phyloP scores from a whole-genome alignment of 2,329 filamentous ascomycete genomes.

The Passalora sequoiae region DNA sequence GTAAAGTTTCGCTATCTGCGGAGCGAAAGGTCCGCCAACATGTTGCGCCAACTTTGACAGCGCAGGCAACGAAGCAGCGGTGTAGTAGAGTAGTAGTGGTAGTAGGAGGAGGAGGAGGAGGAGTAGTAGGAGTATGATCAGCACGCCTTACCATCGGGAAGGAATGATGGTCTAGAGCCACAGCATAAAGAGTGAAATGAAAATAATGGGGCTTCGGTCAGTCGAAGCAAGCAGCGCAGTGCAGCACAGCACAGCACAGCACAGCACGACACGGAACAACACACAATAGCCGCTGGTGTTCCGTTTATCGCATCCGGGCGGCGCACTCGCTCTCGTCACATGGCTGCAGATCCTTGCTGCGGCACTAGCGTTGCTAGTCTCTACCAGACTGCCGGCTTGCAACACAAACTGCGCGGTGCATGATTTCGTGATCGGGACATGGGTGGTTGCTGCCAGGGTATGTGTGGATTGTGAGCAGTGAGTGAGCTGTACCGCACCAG shows the following conservation, averaged over 20 bases:
- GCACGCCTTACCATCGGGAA: too few relatives aligned
- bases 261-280: too few relatives aligned
- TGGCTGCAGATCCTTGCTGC: constrained; percentile 6
- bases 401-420: not conserved
- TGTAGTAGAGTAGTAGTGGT: not conserved
- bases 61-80: not conserved
- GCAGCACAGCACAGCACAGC: too few relatives aligned
- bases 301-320: constrained; percentile 6
- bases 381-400: constrained; percentile 5
- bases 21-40: too few relatives aligned
- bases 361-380: not conserved
- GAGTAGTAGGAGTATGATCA: too few relatives aligned
- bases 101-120: not conserved
- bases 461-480: not conserved
- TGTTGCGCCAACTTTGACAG: too few relatives aligned
- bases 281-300: too few relatives aligned
- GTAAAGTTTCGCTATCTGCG: not conserved
- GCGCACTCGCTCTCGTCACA: too few relatives aligned
- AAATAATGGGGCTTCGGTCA: not conserved
- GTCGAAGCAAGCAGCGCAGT: too few relatives aligned
- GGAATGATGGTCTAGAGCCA: too few relatives aligned
- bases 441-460: constrained; percentile 1
- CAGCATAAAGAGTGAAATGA: too few relatives aligned
- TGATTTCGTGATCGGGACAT: constrained; percentile 8
- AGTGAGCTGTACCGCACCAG: constrained; percentile 3